A percentile compares a stretch with the other conserved stretches of the same genome.
These are phyloP conservation scores for Podospora comata DNA, from an alignment of 495 filamentous ascomycete species.

Conservation along the genomic window DNA sequence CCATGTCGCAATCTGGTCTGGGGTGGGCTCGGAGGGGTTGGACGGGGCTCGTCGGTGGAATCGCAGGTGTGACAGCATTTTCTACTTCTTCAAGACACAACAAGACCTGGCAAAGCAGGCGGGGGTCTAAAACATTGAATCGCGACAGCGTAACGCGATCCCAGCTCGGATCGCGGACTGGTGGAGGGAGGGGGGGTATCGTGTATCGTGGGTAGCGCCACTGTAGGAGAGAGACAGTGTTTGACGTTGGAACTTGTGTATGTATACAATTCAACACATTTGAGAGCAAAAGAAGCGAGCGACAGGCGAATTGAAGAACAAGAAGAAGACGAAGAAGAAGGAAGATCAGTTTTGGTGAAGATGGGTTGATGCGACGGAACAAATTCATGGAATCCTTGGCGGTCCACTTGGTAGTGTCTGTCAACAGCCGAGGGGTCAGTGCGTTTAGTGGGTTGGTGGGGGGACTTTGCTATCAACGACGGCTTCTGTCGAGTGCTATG, in stretches of 20 bases:
- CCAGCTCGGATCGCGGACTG: background rate
- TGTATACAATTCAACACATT: background rate
- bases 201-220: background rate
- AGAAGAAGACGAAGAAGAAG: background rate
- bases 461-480: conserved; percentile 34
- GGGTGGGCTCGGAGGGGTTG: conserved; percentile 50
- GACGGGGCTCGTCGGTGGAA: conserved; percentile 54
- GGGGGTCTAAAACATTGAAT: conserved; percentile 4
- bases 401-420: background rate
- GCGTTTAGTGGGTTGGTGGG: conserved; percentile 14
- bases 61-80: conserved; percentile 55
- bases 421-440: background rate
- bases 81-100: conserved; percentile 10
- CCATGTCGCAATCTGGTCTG: conserved; percentile 39
- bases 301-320: background rate
- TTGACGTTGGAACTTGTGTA: background rate
- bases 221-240: background rate
- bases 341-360: background rate
- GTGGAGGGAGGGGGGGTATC: background rate
- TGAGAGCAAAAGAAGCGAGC: background rate
- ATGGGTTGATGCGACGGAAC: background rate
- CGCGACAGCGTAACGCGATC: conserved; percentile 7
- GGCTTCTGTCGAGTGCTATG: no score
- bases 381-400: background rate
- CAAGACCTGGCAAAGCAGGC: background rate